Evolutionary conservation across 805 yeast species (phyloP), one percentile per base, ranked within the genome.

Genomic region (Tetrapisispora taiwanensis): DNA sequence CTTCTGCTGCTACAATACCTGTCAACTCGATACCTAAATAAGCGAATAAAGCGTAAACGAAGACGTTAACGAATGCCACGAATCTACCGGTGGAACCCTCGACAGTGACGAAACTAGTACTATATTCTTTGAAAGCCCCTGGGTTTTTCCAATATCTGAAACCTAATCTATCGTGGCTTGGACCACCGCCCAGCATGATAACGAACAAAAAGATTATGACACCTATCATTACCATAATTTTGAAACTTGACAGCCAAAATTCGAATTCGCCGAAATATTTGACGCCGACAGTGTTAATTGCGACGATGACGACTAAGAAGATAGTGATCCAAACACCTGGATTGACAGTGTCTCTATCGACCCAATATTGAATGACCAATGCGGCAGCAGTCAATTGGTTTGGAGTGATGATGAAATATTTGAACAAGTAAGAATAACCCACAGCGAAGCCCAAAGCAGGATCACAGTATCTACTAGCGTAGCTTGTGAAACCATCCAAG

Each of bases 171-270:
- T 82, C 87, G 54, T 79, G 81, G 36, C 71, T 70, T 50, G 90
- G 89, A 26, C 79, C 84, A 44, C 92, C 95, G 47, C 95, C 95
- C 45, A 79, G 67, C 66, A 82, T 80, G 48, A 84, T 74, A 46
- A 79, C 65, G 50, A 82, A 71, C 43, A 82, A 67, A 42, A 81
- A 60, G 14, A 84, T 48, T 46, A 84, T 81, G 39, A 84, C 68
- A n/a, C 83, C 88, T 35, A 78, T 50, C 67, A 79, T 75, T 7
- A 84, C 77, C 33, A 78, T 36, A 30, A 84, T 79, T 64, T 84
- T 84, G 52, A 82, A 65, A 26, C 75, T 59, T 2, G 84, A 77
- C 44, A 82, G 67, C 70, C 69, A 67, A 47, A 60, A 68, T 52
- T 58, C 60, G 51, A 66, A 65, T 49, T 74, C 78, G 42, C 78